These are phyloP conservation scores for Penicillium fuscoglaucum DNA, from an alignment of 2,329 filamentous ascomycete species.

Conservation along the genomic window DNA sequence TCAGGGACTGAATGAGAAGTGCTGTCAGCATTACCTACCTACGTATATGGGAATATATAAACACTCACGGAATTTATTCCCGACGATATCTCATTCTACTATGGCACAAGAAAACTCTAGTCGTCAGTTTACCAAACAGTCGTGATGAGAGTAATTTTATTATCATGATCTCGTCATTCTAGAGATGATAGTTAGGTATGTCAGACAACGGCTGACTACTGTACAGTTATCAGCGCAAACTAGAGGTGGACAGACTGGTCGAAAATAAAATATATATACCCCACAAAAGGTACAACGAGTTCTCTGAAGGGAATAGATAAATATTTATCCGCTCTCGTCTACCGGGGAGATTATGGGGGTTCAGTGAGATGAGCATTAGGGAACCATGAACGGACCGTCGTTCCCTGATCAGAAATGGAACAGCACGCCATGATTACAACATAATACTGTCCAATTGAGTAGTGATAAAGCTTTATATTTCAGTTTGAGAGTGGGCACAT, in stretches of 20 bases:
- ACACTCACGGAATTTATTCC: neutral
- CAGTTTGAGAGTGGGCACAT: neutral
- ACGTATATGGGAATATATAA: neutral
- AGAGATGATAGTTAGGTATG: neutral
- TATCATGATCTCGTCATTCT: constrained; percentile 6
- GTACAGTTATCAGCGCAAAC: neutral
- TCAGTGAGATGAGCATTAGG: neutral
- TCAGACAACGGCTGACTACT: neutral
- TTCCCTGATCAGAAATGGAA: neutral
- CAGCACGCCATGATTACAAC: constrained; percentile 9
- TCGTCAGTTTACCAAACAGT: neutral
- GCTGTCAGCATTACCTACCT: neutral
- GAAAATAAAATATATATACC: neutral
- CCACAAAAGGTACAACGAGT: neutral
- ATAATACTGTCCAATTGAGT: neutral
- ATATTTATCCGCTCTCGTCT: too few relatives aligned
- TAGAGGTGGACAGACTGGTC: neutral
- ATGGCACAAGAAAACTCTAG: neutral
- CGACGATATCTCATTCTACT: neutral
- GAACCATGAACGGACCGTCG: neutral
- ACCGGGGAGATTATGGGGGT: neutral
- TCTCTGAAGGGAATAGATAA: too few relatives aligned
- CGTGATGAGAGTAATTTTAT: neutral
- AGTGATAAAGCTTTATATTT: neutral
- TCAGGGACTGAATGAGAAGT: neutral